Conservation (phyloP, 345 rosid genomes). For the Syzygium grande region DNA sequence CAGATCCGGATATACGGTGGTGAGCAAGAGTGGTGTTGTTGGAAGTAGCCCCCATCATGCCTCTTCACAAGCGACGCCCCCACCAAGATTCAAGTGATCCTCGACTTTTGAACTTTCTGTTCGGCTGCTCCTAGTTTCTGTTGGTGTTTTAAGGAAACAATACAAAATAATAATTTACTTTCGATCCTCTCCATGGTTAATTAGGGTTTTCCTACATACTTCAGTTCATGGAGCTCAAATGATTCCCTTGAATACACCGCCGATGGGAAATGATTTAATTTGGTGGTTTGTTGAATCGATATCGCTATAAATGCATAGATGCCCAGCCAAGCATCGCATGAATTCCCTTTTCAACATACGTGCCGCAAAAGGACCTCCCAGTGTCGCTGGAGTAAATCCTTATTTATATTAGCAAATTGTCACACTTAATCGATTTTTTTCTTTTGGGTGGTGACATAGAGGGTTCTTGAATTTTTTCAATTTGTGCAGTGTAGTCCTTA, state of each 20-base stretch:
- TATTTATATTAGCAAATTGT: background rate
- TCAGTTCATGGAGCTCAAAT: background rate
- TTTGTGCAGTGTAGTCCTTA: too few relatives aligned
- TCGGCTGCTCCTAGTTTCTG: background rate
- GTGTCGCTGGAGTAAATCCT: background rate
- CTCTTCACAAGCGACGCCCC: too few relatives aligned
- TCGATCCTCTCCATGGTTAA: background rate
- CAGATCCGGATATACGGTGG: background rate
- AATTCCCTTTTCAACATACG: background rate
- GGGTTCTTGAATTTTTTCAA: background rate
- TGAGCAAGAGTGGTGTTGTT: background rate
- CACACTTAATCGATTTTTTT: background rate
- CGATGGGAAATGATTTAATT: background rate
- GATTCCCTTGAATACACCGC: background rate
- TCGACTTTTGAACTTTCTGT: background rate
- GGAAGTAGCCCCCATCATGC: too few relatives aligned
- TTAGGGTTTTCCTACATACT: background rate
- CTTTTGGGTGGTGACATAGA: background rate
- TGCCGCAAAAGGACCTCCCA: fast-evolving
- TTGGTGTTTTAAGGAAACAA: background rate
- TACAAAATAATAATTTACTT: background rate
- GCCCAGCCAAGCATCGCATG: fast-evolving
- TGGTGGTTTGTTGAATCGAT: background rate
- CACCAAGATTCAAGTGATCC: background rate
- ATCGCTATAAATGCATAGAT: background rate